These are phyloP conservation scores for Talaromyces sp. DNA, from an alignment of 2,329 filamentous ascomycete species.

Conservation along the genomic window DNA sequence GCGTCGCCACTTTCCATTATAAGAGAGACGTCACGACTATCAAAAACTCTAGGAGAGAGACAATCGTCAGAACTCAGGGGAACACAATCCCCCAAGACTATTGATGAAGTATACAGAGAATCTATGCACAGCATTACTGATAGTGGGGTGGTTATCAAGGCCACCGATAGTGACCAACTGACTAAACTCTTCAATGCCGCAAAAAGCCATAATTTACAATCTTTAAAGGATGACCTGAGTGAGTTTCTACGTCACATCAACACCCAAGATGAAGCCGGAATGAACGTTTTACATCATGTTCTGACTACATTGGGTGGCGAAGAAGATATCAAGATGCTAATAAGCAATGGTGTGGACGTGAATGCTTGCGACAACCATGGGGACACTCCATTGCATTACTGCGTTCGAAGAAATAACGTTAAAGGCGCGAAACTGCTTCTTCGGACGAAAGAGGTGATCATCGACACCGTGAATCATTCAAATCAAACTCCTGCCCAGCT, in stretches of 20 bases:
- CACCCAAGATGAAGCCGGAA: conserved; percentile 1
- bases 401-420: neutral
- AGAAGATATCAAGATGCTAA: neutral
- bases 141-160: neutral
- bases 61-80: neutral
- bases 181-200: neutral
- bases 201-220: neutral
- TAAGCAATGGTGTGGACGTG: conserved; percentile 1
- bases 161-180: neutral
- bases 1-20: neutral
- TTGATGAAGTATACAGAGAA: neutral
- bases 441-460: neutral
- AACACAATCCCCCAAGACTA: neutral
- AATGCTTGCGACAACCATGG: conserved; percentile 1
- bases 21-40: neutral
- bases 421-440: conserved; percentile 6
- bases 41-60: neutral
- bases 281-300: conserved; percentile 11
- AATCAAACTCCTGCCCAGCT: conserved; percentile 5
- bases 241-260: neutral
- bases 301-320: conserved; percentile 4
- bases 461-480: conserved; percentile 5
- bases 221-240: neutral
- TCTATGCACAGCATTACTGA: neutral
- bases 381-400: conserved; percentile 11